These are phyloP conservation scores for Aspergillus brunneoviolaceus DNA, from an alignment of 2,329 filamentous ascomycete genomes.

Conservation along the genomic window DNA sequence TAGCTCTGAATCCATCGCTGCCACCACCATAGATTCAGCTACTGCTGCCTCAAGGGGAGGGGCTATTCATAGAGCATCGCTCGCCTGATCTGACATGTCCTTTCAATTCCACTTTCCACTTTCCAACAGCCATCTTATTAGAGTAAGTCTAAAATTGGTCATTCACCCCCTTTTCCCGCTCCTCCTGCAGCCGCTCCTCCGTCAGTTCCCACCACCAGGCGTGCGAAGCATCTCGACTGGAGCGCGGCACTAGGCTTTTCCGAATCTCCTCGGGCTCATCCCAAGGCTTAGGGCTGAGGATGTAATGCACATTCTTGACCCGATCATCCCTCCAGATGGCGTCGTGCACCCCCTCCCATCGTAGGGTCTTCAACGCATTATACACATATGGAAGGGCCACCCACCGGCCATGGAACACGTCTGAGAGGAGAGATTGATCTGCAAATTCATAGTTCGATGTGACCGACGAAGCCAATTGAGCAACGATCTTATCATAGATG, in stretches of 20 bases:
- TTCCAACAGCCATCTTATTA: neutral
- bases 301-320: conserved; percentile 64
- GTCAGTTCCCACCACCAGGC: conserved; percentile 60
- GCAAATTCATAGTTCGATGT: conserved; percentile 58
- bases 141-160: neutral
- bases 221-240: conserved; percentile 50
- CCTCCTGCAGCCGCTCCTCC: conserved; percentile 48
- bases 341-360: conserved; percentile 55
- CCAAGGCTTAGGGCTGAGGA: conserved; percentile 64
- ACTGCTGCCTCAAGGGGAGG: neutral
- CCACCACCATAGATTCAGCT: neutral
- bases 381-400: conserved; percentile 61
- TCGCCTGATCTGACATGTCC: neutral
- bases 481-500: conserved; percentile 54
- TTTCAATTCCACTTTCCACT: neutral
- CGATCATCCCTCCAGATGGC: conserved; percentile 60
- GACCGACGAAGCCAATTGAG: conserved; percentile 46
- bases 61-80: neutral
- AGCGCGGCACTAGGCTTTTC: conserved; percentile 8
- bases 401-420: conserved; percentile 56
- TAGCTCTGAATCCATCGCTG: no score
- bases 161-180: conserved; percentile 34
- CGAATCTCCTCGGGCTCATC: conserved; percentile 44
- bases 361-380: conserved; percentile 59
- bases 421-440: conserved; percentile 56